Evolutionary conservation across 2,329 filamentous ascomycete species (phyloP).

Genomic region (Curvularia eragrostidis): DNA sequence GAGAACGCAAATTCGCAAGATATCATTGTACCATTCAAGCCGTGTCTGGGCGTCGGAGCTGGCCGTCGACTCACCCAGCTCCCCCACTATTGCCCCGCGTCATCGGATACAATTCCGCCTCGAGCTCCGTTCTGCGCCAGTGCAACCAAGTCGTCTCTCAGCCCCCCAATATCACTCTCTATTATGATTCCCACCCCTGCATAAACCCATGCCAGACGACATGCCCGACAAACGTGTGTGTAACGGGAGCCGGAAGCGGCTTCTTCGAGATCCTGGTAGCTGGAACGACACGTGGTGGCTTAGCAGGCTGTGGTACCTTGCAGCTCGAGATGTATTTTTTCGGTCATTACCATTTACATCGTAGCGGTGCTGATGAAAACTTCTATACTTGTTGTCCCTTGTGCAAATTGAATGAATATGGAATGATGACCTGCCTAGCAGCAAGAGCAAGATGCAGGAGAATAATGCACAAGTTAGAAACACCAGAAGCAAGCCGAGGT

Average conservation of each 20-base stretch:
- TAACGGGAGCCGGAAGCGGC: background rate
- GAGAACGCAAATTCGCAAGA: background rate
- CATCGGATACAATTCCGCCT: conserved; percentile 4
- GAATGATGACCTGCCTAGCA: background rate
- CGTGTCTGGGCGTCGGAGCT: conserved; percentile 29
- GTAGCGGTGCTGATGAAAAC: background rate
- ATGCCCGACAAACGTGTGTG: background rate
- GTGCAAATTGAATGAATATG: too few relatives aligned
- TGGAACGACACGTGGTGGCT: conserved; percentile 18
- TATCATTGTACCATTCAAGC: background rate
- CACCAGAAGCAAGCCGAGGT: background rate
- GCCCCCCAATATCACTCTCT: background rate
- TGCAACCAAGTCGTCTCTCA: background rate
- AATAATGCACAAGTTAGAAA: background rate
- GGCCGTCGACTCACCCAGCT: conserved; percentile 24
- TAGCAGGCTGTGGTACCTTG: background rate
- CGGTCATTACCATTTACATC: conserved; percentile 4
- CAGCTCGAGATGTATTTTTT: background rate
- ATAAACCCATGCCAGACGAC: background rate
- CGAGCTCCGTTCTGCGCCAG: background rate
- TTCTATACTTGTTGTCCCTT: background rate
- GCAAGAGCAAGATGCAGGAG: background rate
- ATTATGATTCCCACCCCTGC: background rate
- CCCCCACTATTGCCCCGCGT: conserved; percentile 18
- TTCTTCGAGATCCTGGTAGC: background rate